Percentiles rank a stretch among this genome's conserved stretches.
phyloP scores from a whole-genome alignment of 192 early-diverging fungal species.

The Spizellomyces sp. region DNA sequence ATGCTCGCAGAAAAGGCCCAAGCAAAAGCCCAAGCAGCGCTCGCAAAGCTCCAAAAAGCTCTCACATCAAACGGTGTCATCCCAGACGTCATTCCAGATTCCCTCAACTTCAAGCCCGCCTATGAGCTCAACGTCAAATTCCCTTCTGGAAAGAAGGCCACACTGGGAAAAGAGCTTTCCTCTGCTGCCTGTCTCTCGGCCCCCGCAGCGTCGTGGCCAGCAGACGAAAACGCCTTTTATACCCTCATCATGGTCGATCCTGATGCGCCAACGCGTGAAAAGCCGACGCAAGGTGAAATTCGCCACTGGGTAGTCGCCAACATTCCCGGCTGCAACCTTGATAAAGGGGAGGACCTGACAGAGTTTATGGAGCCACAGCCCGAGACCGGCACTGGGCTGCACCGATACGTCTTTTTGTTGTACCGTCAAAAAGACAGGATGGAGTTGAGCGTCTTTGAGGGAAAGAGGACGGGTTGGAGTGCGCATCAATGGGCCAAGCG shows the following conservation, averaged over 20 bases:
- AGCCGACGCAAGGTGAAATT: conserved; percentile 20
- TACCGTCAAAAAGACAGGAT: conserved; percentile 47
- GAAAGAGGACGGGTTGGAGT: conserved; percentile 16
- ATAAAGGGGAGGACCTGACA: conserved; percentile 27
- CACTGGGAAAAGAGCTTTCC: conserved; percentile 24
- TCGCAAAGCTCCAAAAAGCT: conserved; percentile 21
- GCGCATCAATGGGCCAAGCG: conserved; percentile 25
- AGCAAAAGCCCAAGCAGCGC: conserved; percentile 17
- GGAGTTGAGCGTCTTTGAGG: conserved; percentile 20
- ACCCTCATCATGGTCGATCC: conserved; percentile 27
- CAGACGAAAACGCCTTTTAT: conserved; percentile 23
- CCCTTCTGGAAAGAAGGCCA: conserved; percentile 20
- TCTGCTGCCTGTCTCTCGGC: conserved; percentile 26
- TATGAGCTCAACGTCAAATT: conserved; percentile 31
- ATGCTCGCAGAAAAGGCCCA: conserved; percentile 18
- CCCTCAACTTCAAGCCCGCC: conserved; percentile 22
- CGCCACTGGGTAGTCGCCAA: conserved; percentile 31
- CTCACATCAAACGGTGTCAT: conserved; percentile 21
- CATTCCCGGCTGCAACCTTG: conserved; percentile 16
- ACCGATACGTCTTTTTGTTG: conserved; percentile 62
- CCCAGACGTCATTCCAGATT: conserved; percentile 26
- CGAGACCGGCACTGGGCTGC: conserved; percentile 50
- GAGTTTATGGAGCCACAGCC: conserved; percentile 45
- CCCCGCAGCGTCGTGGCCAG: conserved; percentile 23
- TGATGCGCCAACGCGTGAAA: conserved; percentile 24